A percentile compares a stretch with the other conserved stretches of the same genome.
phyloP scores from a whole-genome alignment of 2,329 filamentous ascomycete genomes.

The Tolypocladium nubicola region DNA sequence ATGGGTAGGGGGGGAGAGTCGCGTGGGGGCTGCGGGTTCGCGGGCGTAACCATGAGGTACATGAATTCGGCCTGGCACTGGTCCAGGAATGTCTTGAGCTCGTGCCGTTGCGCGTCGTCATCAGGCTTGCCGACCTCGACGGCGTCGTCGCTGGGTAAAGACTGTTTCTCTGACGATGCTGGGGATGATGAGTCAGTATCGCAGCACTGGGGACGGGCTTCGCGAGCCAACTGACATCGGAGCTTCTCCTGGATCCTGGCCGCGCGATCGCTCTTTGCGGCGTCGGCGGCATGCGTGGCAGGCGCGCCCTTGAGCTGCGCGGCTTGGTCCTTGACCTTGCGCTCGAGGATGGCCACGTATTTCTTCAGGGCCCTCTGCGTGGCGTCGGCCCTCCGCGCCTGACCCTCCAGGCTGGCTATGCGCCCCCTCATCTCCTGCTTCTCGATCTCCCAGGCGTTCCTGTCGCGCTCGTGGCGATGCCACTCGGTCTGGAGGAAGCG shows the following conservation, averaged over 20 bases:
- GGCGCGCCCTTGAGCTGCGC: conserved; percentile 49
- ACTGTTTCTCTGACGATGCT: conserved; percentile 33
- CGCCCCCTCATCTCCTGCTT: conserved; percentile 97
- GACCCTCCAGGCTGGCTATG: conserved; percentile 88
- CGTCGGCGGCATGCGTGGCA: conserved; percentile 25
- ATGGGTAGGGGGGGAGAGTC: conserved; percentile 49
- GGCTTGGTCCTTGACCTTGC: conserved; percentile 75
- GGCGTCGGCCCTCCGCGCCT: conserved; percentile 74
- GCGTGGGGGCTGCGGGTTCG: conserved; percentile 54
- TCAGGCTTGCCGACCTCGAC: conserved; percentile 36
- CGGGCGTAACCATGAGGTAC: conserved; percentile 57
- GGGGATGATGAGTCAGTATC: conserved; percentile 7
- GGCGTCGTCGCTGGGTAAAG: conserved; percentile 32
- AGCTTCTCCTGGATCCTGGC: conserved; percentile 47
- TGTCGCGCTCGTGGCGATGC: conserved; percentile 95
- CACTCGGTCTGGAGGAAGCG: conserved; percentile 98
- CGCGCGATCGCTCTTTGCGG: conserved; percentile 40
- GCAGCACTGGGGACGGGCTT: conserved; percentile 1
- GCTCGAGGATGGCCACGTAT: conserved; percentile 82
- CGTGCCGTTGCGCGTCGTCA: conserved; percentile 39
- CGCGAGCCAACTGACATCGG: conserved; percentile 28
- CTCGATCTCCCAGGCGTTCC: conserved; percentile 98
- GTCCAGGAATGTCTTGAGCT: conserved; percentile 51
- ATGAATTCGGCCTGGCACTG: conserved; percentile 57
- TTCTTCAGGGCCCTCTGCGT: conserved; percentile 82